phyloP scores from a whole-genome alignment of 1,284 basidiomycete genomes.

The Flammula alnicola region DNA sequence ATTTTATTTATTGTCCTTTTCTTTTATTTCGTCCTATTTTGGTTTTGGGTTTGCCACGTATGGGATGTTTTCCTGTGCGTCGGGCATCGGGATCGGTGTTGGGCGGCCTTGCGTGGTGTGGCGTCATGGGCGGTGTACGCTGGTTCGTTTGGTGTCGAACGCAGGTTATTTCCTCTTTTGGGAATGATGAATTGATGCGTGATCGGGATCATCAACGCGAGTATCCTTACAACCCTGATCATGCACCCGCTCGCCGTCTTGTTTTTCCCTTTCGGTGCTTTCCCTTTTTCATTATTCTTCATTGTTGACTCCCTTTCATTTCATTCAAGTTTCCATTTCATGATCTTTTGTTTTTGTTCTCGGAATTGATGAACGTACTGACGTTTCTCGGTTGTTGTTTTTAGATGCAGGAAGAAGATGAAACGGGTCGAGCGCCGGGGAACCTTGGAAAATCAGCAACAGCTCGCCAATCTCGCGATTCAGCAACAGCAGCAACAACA shows the following conservation, averaged over 20 bases:
- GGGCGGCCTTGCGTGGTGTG: too few relatives aligned
- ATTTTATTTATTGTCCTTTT: constrained; percentile 3
- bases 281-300: too few relatives aligned
- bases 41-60: too few relatives aligned
- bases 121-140: not conserved
- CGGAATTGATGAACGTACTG: not conserved
- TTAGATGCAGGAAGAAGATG: constrained; percentile 82
- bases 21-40: constrained; percentile 1
- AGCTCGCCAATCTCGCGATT: constrained; percentile 19
- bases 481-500: constrained; percentile 10
- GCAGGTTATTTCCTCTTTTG: not conserved
- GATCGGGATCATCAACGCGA: too few relatives aligned
- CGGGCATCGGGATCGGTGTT: too few relatives aligned
- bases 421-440: constrained; percentile 79
- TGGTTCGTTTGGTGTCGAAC: not conserved
- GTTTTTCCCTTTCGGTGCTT: too few relatives aligned
- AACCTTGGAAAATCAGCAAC: constrained; percentile 56
- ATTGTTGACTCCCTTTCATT: too few relatives aligned
- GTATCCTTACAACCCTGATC: too few relatives aligned
- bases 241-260: too few relatives aligned
- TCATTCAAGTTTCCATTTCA: not conserved
- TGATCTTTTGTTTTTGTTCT: constrained; percentile 3
- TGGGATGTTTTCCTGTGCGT: too few relatives aligned
- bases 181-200: not conserved
- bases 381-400: constrained; percentile 6